Evolutionary conservation across 306 rosid species (phyloP).

Genomic region (Prinsepia uniflora): DNA sequence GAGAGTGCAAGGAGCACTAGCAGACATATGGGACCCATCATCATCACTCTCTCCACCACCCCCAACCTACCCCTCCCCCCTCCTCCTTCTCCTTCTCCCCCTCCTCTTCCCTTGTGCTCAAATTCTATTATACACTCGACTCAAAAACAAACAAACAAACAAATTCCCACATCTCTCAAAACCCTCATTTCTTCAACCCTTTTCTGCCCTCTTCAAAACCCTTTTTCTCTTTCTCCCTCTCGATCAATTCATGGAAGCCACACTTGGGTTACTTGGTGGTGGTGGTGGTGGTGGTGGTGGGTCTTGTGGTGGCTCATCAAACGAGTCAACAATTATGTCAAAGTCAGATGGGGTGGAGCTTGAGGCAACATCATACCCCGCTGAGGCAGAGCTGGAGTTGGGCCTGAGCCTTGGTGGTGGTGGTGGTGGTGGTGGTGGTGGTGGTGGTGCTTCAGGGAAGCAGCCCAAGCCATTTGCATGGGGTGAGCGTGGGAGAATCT

Average conservation of each 20-base stretch:
- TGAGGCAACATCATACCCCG: constrained; percentile 41
- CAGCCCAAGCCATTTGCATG: constrained; percentile 34
- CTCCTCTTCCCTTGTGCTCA: constrained; percentile 3
- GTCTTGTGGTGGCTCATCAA: constrained; percentile 39
- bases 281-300: constrained; percentile 26
- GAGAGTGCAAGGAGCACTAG: constrained; percentile 51
- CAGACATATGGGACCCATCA: constrained; percentile 55
- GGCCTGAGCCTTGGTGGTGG: constrained; percentile 46
- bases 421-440: constrained; percentile 41
- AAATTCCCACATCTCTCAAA: constrained; percentile 5
- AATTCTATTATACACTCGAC: neutral
- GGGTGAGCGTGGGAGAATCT: constrained; percentile 57
- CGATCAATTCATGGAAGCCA: constrained; percentile 26
- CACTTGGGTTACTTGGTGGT: constrained; percentile 39
- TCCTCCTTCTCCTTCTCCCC: neutral
- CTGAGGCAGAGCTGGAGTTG: constrained; percentile 55
- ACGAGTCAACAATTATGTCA: constrained; percentile 25
- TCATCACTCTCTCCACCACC: constrained; percentile 49
- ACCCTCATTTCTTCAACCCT: too few species aligned
- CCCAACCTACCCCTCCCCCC: constrained; percentile 13
- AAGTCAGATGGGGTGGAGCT: constrained; percentile 29
- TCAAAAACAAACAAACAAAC: neutral
- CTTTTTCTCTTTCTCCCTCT: constrained; percentile 8
- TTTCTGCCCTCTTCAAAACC: too few species aligned
- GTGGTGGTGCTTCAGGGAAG: constrained; percentile 26